A percentile compares a stretch with the other conserved stretches of the same genome.
Conservation (phyloP, 225 moss, liverwort and hornwort genomes). For the Marchantia polymorpha region DNA sequence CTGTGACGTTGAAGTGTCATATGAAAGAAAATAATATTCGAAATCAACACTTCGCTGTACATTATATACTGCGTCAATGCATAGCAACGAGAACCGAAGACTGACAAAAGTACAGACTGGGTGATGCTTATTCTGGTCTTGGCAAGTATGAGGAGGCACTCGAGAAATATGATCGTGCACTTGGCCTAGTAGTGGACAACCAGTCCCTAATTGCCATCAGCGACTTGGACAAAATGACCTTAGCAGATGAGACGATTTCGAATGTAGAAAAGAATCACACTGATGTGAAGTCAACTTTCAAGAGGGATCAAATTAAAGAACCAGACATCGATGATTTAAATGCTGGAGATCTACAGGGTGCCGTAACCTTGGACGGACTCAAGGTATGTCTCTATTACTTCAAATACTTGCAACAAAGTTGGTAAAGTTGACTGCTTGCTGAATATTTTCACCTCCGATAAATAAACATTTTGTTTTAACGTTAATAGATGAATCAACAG, state of each 20-base stretch:
- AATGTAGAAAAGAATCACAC: neutral
- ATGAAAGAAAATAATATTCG: neutral
- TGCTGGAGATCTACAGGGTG: constrained; percentile 41
- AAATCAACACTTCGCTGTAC: neutral
- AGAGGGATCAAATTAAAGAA: neutral
- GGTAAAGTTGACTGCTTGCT: neutral
- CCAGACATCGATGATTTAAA: constrained; percentile 18
- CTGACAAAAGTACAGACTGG: constrained; percentile 24
- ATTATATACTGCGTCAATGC: neutral
- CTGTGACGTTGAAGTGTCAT: neutral
- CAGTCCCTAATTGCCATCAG: neutral
- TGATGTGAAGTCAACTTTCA: neutral
- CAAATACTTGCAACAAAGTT: neutral
- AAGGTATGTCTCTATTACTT: constrained; percentile 20
- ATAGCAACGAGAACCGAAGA: neutral
- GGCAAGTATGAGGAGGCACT: constrained; percentile 36
- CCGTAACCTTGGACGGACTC: constrained; percentile 30
- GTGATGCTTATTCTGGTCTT: constrained; percentile 40
- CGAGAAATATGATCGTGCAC: constrained; percentile 33
- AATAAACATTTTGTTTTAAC: neutral
- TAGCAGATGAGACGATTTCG: neutral
- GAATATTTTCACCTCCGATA: no score
- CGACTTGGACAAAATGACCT: constrained; percentile 1
- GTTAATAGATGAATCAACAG: no score
- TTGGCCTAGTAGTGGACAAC: constrained; percentile 31